Evolutionary conservation across 176 grass and related monocot genomes (phyloP).

Genomic region (Oryza punctata): DNA sequence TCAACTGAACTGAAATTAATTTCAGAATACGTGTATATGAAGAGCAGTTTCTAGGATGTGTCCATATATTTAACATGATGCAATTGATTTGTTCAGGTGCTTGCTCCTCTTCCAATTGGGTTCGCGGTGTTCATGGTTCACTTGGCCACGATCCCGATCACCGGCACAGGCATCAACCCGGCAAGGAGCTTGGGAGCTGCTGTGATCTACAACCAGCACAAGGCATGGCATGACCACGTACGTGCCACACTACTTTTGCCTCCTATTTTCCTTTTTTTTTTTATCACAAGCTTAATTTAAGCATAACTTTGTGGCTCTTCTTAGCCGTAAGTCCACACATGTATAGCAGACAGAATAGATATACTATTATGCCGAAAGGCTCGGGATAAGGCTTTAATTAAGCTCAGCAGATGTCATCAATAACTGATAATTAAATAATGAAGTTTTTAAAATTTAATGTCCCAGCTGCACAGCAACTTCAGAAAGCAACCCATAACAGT

Average conservation of each 20-base stretch:
- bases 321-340: not conserved
- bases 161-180: slow-evolving; percentile 94
- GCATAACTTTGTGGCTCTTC: slow-evolving; percentile 2
- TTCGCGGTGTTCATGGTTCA: slow-evolving; percentile 99
- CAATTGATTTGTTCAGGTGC: slow-evolving; percentile 51
- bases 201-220: slow-evolving; percentile 86
- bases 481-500: not conserved
- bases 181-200: slow-evolving; percentile 88
- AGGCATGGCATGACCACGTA: slow-evolving; percentile 95
- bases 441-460: not conserved
- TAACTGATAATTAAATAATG: slow-evolving; percentile 1
- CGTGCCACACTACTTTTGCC: slow-evolving; percentile 2
- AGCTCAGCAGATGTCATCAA: slow-evolving; percentile 28
- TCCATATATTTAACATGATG: not conserved
- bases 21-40: not conserved
- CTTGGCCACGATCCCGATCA: slow-evolving; percentile 89
- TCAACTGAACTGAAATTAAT: not conserved
- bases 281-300: not conserved
- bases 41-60: not conserved
- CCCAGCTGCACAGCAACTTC: not conserved
- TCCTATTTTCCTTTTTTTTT: not conserved
- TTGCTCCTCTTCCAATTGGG: slow-evolving; percentile 93
- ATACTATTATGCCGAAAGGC: not conserved
- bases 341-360: not conserved
- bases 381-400: slow-evolving; percentile 43